A percentile compares a stretch with the other conserved stretches of the same genome.
Evolutionary conservation across 495 filamentous ascomycete genomes (phyloP).

Genomic region (Annulohypoxylon bovei): DNA sequence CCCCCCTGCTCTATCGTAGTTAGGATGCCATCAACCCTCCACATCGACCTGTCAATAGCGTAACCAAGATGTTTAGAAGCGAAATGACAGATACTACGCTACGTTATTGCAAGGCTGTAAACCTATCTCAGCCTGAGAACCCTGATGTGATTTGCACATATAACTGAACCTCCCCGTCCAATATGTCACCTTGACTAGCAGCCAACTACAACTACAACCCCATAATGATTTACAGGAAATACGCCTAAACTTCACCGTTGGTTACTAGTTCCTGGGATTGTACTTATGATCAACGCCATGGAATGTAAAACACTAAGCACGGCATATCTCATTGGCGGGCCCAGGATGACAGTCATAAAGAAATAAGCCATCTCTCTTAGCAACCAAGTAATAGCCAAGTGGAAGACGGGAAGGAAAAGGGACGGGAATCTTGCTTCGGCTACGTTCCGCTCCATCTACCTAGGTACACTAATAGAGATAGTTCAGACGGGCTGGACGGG

Average conservation of each 20-base stretch:
- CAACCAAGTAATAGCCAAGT: constrained; percentile 3
- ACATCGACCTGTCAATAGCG: constrained; percentile 25
- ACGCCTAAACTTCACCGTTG: neutral
- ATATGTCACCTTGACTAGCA: neutral
- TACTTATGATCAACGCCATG: constrained; percentile 2
- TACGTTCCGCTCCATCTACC: constrained; percentile 32
- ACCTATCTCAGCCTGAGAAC: constrained; percentile 20
- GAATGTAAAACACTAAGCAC: neutral
- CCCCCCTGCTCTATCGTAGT: constrained; percentile 22
- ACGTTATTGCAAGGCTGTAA: constrained; percentile 42
- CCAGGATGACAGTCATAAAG: neutral
- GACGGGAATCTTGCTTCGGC: constrained; percentile 34
- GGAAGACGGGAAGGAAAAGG: constrained; percentile 5
- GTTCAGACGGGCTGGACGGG: constrained; percentile 23
- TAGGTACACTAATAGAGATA: constrained; percentile 23
- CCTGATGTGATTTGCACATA: constrained; percentile 16
- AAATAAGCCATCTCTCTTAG: constrained; percentile 11
- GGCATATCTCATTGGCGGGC: neutral
- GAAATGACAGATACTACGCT: constrained; percentile 48
- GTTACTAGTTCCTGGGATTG: neutral
- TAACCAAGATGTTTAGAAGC: constrained; percentile 28
- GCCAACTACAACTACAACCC: constrained; percentile 8
- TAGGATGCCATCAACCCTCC: constrained; percentile 39
- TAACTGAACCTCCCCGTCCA: constrained; percentile 8
- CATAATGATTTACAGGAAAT: constrained; percentile 1